phyloP scores from a whole-genome alignment of 2,329 filamentous ascomycete species.

The Botrytis galanthina region DNA sequence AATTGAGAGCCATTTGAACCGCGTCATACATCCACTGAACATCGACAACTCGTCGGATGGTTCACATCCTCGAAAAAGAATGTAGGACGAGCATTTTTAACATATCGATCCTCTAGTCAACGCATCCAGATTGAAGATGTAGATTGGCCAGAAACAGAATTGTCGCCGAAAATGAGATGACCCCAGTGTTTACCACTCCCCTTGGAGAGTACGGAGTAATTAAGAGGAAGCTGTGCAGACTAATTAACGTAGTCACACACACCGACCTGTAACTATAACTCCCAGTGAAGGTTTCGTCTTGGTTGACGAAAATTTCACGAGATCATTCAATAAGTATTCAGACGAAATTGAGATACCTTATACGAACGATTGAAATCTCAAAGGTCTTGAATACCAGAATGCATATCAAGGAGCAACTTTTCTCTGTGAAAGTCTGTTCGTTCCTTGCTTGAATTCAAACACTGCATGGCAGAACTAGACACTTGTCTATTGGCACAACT shows the following conservation, averaged over 20 bases:
- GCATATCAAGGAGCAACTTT: background rate
- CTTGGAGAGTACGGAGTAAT: background rate
- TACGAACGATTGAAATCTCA: background rate
- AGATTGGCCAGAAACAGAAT: background rate
- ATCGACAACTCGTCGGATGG: background rate
- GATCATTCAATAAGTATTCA: background rate
- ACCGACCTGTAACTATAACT: background rate
- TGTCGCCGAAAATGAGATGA: background rate
- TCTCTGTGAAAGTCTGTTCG: background rate
- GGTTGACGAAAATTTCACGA: too few species aligned
- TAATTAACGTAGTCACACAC: background rate
- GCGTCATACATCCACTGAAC: background rate
- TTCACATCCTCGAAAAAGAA: background rate
- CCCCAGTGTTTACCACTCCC: background rate
- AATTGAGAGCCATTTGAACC: background rate
- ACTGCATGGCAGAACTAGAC: background rate
- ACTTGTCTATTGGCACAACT: background rate
- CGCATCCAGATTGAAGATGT: too few species aligned
- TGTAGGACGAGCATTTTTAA: too few species aligned
- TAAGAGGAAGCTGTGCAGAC: too few species aligned
- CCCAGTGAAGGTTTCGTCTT: background rate
- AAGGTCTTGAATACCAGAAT: background rate
- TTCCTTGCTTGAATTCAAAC: background rate
- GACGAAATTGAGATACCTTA: background rate
- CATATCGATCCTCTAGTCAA: background rate